These are phyloP conservation scores for Penicillium sp. DNA, from an alignment of 2,329 filamentous ascomycete genomes.

Conservation along the genomic window DNA sequence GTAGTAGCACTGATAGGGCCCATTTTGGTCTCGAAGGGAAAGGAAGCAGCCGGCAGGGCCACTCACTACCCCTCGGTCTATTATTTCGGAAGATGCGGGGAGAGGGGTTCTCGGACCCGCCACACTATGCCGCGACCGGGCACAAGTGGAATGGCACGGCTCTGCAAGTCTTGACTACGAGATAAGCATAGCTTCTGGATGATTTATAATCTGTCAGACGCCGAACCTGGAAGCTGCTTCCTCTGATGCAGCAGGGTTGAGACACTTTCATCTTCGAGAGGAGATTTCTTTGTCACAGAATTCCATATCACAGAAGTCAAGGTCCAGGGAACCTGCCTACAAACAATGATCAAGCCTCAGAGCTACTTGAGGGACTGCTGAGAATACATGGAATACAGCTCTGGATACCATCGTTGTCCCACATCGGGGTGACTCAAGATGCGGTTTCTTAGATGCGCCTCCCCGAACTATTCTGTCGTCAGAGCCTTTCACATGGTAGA, in stretches of 20 bases:
- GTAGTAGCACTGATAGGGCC: not conserved
- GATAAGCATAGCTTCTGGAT: no score
- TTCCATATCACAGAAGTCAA: not conserved
- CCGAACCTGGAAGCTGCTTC: no score
- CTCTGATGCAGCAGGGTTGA: no score
- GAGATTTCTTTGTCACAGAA: not conserved
- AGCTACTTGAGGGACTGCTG: slow-evolving; percentile 19
- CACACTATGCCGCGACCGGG: not conserved
- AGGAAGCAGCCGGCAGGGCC: not conserved
- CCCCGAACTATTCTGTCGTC: slow-evolving; percentile 29
- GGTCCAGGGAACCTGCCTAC: not conserved
- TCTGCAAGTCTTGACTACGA: no score
- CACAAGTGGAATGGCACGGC: not conserved
- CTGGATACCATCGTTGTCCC: slow-evolving; percentile 36
- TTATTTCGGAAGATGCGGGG: not conserved
- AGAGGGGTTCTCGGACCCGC: not conserved
- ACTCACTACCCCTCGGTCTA: not conserved
- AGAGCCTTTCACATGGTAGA: not conserved
- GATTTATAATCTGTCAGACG: no score
- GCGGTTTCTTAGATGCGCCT: slow-evolving; percentile 37
- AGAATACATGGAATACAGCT: slow-evolving; percentile 31
- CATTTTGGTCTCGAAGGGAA: slow-evolving; percentile 4
- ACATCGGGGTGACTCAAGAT: slow-evolving; percentile 39
- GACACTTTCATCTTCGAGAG: no score
- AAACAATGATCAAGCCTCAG: not conserved